Conservation (phyloP, 768 basidiomycete species). For the Kwoniella sp. region DNA sequence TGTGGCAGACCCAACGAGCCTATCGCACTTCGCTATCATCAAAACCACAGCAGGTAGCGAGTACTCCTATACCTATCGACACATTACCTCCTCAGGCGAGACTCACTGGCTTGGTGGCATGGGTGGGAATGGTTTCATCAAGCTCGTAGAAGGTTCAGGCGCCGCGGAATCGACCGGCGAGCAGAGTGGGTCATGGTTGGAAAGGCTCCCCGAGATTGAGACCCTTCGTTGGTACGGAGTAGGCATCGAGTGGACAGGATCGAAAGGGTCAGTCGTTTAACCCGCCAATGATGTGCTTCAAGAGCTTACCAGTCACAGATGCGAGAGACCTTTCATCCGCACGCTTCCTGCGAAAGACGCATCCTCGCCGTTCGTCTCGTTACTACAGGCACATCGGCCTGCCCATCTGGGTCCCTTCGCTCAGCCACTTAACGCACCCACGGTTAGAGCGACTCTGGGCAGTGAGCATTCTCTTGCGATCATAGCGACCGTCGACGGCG, state of each 20-base stretch:
- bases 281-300: background rate
- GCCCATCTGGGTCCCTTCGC: no score
- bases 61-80: constrained; percentile 37
- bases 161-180: background rate
- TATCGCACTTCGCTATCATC: background rate
- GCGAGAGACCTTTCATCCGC: background rate
- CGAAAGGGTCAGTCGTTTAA: constrained; percentile 1
- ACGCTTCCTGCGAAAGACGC: background rate
- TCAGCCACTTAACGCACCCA: no score
- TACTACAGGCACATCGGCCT: no score
- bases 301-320: background rate
- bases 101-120: constrained; percentile 34
- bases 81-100: constrained; percentile 14
- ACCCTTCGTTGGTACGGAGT: constrained; percentile 9
- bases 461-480: no score
- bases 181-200: constrained; percentile 10
- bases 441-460: no score
- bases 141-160: constrained; percentile 9
- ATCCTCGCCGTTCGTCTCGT: no score
- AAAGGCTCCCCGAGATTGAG: background rate
- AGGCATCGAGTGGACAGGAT: background rate
- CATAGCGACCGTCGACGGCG: no score
- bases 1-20: background rate
- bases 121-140: constrained; percentile 33
- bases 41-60: background rate